A percentile compares a stretch with the other conserved stretches of the same genome.
phyloP scores from a whole-genome alignment of 148 eudicot genomes.

The Arbutus unedo region DNA sequence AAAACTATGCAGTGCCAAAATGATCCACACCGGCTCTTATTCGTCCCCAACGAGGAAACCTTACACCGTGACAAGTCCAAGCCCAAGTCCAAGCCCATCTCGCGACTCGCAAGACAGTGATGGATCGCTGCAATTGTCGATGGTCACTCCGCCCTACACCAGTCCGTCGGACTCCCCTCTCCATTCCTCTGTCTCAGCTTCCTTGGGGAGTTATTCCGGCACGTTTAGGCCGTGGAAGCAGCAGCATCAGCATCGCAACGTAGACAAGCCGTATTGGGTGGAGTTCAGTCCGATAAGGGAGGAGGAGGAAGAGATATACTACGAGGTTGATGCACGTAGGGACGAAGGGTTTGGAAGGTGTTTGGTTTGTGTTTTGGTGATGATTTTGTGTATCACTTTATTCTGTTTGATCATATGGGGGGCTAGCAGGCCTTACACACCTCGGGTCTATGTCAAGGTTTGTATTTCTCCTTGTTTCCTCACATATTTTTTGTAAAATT shows the following conservation, averaged over 20 bases:
- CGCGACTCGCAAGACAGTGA: constrained; percentile 94
- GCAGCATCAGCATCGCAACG: constrained; percentile 25
- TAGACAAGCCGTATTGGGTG: constrained; percentile 23
- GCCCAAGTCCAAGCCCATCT: constrained; percentile 35
- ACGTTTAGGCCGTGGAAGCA: constrained; percentile 28
- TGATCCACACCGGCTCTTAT: not conserved
- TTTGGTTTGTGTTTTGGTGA: constrained; percentile 24
- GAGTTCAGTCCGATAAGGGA: constrained; percentile 1
- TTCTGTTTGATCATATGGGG: constrained; percentile 63
- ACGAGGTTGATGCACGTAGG: constrained; percentile 27
- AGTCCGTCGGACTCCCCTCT: constrained; percentile 46
- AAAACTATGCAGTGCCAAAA: not conserved
- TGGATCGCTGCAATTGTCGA: constrained; percentile 45
- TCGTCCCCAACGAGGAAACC: constrained; percentile 32
- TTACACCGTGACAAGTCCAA: constrained; percentile 57
- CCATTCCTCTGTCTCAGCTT: constrained; percentile 25
- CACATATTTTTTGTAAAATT: not conserved
- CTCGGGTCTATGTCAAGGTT: constrained; percentile 57
- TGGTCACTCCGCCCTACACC: constrained; percentile 49
- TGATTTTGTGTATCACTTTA: constrained; percentile 27
- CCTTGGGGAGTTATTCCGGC: constrained; percentile 41
- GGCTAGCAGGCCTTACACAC: constrained; percentile 46
- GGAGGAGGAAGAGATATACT: not conserved
- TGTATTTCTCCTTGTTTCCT: not conserved
- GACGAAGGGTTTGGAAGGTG: constrained; percentile 35